phyloP scores from a whole-genome alignment of 352 stramenopile genomes.

The Phytophthora ohioensis region DNA sequence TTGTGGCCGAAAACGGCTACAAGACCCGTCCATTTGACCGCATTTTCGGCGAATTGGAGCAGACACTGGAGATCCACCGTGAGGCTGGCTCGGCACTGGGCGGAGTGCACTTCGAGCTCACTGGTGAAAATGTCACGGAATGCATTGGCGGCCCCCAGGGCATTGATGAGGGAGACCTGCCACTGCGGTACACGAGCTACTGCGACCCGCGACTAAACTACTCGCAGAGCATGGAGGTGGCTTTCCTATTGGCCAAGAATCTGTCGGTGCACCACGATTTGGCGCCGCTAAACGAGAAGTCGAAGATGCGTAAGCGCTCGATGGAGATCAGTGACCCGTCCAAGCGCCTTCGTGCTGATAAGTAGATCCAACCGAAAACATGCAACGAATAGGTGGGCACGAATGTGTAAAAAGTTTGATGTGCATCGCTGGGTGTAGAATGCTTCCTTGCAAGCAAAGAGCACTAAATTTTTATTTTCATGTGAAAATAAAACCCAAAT shows the following conservation, averaged over 20 bases:
- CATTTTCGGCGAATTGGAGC: slow-evolving; percentile 96
- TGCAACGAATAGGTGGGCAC: slow-evolving; percentile 23
- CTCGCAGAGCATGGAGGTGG: slow-evolving; percentile 98
- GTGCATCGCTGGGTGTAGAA: background rate
- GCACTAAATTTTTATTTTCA: too few species aligned
- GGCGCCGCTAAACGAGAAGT: slow-evolving; percentile 71
- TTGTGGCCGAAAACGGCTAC: slow-evolving; percentile 95
- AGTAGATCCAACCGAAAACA: slow-evolving; percentile 15
- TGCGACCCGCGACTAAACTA: slow-evolving; percentile 99
- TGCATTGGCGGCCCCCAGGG: slow-evolving; percentile 97
- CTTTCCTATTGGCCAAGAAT: slow-evolving; percentile 97
- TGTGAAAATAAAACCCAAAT: too few species aligned
- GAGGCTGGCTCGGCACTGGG: slow-evolving; percentile 94
- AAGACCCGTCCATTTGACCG: slow-evolving; percentile 98
- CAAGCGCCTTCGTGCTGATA: slow-evolving; percentile 50
- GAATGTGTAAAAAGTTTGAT: slow-evolving; percentile 20
- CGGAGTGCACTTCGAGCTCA: slow-evolving; percentile 98
- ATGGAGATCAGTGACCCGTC: slow-evolving; percentile 54
- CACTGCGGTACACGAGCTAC: slow-evolving; percentile 95
- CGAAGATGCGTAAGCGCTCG: slow-evolving; percentile 64
- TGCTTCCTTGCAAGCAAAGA: too few species aligned
- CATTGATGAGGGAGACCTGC: slow-evolving; percentile 94
- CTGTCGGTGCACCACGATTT: slow-evolving; percentile 75
- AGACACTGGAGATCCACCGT: slow-evolving; percentile 98
- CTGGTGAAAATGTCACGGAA: slow-evolving; percentile 99